A percentile compares a stretch with the other conserved stretches of the same genome.
Conservation (phyloP, 169 alveolate species). For the Plasmodium coatneyi region DNA sequence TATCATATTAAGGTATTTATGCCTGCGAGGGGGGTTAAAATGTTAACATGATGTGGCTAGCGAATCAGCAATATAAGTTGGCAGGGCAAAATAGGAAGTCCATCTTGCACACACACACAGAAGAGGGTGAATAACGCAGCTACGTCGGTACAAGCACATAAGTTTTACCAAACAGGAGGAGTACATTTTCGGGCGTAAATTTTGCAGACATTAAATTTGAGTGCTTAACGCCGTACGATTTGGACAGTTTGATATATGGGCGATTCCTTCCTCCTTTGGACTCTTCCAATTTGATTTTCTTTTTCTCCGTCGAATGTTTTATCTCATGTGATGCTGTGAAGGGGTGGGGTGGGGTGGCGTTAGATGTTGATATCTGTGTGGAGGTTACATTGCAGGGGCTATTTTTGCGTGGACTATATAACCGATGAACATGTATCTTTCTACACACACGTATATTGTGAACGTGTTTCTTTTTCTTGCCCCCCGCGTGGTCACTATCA, state of each 20-base stretch:
- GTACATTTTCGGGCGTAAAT: slow-evolving; percentile 72
- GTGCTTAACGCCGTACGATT: slow-evolving; percentile 62
- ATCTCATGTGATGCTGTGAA: slow-evolving; percentile 42
- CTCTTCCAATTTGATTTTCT: slow-evolving; percentile 38
- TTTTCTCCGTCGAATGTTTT: slow-evolving; percentile 16
- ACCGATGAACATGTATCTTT: neutral
- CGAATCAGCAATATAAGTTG: neutral
- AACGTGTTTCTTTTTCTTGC: neutral
- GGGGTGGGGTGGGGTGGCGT: neutral
- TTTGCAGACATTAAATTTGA: slow-evolving; percentile 72
- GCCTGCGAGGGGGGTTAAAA: neutral
- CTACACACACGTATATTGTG: neutral
- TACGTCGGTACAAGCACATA: neutral
- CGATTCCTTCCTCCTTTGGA: neutral
- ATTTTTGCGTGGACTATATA: neutral
- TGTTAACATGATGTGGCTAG: neutral
- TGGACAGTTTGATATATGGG: slow-evolving; percentile 67
- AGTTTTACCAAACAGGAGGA: slow-evolving; percentile 54
- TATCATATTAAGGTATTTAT: neutral
- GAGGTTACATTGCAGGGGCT: neutral
- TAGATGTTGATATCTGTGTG: neutral
- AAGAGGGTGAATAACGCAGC: neutral
- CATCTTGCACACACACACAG: neutral
- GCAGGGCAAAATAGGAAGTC: neutral
- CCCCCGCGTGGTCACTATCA: neutral